phyloP scores from a whole-genome alignment of 2,329 filamentous ascomycete genomes.

The Coleophoma cylindrospora region DNA sequence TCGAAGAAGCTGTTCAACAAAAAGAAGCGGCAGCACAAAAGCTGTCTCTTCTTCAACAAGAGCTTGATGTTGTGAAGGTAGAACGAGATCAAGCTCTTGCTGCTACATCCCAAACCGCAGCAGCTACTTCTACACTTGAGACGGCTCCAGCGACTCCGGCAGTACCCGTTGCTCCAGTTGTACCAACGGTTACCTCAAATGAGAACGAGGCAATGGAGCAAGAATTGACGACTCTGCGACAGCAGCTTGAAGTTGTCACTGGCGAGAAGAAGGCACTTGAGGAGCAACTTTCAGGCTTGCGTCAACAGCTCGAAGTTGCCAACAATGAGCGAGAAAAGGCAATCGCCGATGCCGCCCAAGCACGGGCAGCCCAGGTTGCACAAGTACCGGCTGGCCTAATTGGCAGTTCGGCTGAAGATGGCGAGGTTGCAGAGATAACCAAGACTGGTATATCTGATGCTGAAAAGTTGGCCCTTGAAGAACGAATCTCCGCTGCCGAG shows the following conservation, averaged over 20 bases:
- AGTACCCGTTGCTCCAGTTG: constrained; percentile 38
- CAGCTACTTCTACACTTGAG: constrained; percentile 6
- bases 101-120: constrained; percentile 13
- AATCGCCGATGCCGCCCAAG: constrained; percentile 31
- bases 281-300: constrained; percentile 50
- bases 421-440: constrained; percentile 42
- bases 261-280: constrained; percentile 67
- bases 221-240: constrained; percentile 42
- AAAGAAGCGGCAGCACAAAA: constrained; percentile 28
- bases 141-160: constrained; percentile 27
- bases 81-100: constrained; percentile 39
- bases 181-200: constrained; percentile 45
- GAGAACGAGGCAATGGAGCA: constrained; percentile 42
- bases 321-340: constrained; percentile 55
- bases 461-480: constrained; percentile 56
- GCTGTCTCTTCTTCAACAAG: constrained; percentile 25
- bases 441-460: constrained; percentile 42
- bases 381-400: constrained; percentile 16
- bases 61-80: constrained; percentile 36
- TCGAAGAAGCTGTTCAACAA: constrained; percentile 37
- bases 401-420: constrained; percentile 51
- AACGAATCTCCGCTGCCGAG: constrained; percentile 55
- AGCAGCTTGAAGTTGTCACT: constrained; percentile 61
- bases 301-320: constrained; percentile 54
- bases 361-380: constrained; percentile 35